These are phyloP conservation scores for Moricandia arvensis DNA, from an alignment of 345 rosid species.

Conservation along the genomic window DNA sequence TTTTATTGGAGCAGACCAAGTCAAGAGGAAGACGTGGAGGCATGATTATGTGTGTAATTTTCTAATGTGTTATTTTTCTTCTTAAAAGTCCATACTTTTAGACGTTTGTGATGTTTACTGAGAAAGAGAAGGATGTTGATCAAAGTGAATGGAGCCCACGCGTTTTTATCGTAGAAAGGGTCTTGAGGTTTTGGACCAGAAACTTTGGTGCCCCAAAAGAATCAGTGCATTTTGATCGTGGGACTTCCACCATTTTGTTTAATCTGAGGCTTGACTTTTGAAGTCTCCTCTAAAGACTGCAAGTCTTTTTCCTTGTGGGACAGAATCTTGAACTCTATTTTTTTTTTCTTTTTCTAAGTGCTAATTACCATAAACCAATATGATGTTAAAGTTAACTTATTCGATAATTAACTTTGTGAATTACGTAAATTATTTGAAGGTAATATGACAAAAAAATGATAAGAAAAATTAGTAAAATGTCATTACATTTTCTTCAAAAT, in stretches of 20 bases:
- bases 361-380: too few species aligned
- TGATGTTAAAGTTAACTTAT: too few species aligned
- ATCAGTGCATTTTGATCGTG: conserved; percentile 21
- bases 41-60: conserved; percentile 3
- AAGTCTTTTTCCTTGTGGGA: background rate
- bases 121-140: conserved; percentile 19
- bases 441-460: too few species aligned
- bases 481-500: too few species aligned
- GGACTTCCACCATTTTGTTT: conserved; percentile 24
- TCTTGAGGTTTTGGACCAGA: conserved; percentile 20
- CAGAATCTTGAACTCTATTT: background rate
- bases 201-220: background rate
- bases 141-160: conserved; percentile 40
- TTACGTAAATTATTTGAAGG: too few species aligned
- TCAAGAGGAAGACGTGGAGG: conserved; percentile 28
- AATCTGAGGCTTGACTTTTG: conserved; percentile 16
- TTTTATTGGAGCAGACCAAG: conserved; percentile 25
- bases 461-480: too few species aligned
- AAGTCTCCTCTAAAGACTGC: conserved; percentile 35
- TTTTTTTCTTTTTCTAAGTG: background rate
- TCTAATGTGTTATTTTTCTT: background rate
- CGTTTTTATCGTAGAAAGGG: conserved; percentile 30
- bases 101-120: conserved; percentile 18
- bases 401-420: too few species aligned
- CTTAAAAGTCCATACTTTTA: conserved; percentile 2